Evolutionary conservation across 495 filamentous ascomycete genomes (phyloP).

Genomic region (Thermochaetoides thermophila): DNA sequence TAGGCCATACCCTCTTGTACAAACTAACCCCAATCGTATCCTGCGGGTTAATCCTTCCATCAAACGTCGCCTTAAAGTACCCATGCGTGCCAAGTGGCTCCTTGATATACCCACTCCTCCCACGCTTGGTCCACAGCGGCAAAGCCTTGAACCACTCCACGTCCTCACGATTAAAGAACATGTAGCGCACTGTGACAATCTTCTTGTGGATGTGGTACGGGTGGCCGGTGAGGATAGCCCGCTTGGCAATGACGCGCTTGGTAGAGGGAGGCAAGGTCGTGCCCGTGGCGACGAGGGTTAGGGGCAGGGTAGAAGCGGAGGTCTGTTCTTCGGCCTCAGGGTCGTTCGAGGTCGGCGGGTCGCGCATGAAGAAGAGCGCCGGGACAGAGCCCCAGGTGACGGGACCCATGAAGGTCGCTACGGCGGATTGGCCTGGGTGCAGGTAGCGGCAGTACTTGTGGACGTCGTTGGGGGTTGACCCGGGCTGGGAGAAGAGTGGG

Average conservation of each 20-base stretch:
- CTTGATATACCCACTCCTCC: slow-evolving; percentile 78
- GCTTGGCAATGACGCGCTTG: slow-evolving; percentile 75
- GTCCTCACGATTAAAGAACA: slow-evolving; percentile 97
- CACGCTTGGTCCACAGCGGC: slow-evolving; percentile 84
- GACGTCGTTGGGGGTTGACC: slow-evolving; percentile 82
- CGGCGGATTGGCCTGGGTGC: slow-evolving; percentile 77
- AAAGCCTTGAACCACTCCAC: slow-evolving; percentile 93
- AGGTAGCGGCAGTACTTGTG: slow-evolving; percentile 93
- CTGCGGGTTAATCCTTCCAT: slow-evolving; percentile 85
- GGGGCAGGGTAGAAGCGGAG: slow-evolving; percentile 15
- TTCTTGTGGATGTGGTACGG: slow-evolving; percentile 98
- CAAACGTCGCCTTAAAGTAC: slow-evolving; percentile 98
- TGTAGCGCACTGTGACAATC: slow-evolving; percentile 90
- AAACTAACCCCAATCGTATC: slow-evolving; percentile 84
- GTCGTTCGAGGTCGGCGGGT: too few species aligned
- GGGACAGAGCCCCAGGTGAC: slow-evolving; percentile 88
- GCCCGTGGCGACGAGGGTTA: slow-evolving; percentile 69
- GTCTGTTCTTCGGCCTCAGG: slow-evolving; percentile 11
- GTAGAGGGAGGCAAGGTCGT: slow-evolving; percentile 69
- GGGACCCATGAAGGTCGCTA: slow-evolving; percentile 81
- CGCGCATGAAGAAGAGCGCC: slow-evolving; percentile 67
- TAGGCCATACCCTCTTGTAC: slow-evolving; percentile 87
- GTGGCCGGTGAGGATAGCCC: slow-evolving; percentile 86
- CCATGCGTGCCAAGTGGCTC: slow-evolving; percentile 91
- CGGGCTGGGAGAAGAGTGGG: slow-evolving; percentile 71